Evolutionary conservation across 306 rosid species (phyloP), one percentile per base, ranked within the genome.

Genomic region (Mimosa pudica): DNA sequence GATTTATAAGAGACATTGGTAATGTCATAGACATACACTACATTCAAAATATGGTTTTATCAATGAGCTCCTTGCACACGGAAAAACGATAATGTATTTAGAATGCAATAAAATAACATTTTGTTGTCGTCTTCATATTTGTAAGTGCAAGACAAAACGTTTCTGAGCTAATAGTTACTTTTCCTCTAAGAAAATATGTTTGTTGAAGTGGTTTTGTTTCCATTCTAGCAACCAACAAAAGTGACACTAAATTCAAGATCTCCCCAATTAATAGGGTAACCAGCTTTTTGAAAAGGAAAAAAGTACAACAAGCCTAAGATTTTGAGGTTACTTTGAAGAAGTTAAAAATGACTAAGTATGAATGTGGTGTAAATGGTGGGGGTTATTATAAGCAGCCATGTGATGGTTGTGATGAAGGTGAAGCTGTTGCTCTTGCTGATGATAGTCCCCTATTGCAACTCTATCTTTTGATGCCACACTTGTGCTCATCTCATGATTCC

Each of bases 401-500:
- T 77, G 93, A 72, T 81, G 82, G 82, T 64, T 85, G 84, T 71
- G 84, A 63, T 74, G 79, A 35, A 86, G 78, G 72, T 87, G 80
- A 74, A 85, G 79, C 30, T 55, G 61, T 52, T 51, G 57, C 8
- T 57, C 63, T 57, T 57, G 63, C 63, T 57, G 63, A 57, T 18
- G 81, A 77, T 86, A 80, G 46, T 91, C 93, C 38, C 76, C 83
- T 57, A 5, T 52, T 52, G 44, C 58, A 7, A 52, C 58, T 52
- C 20, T 70, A 73, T 83, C 85, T 17, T 90, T 94, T 6, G 87
- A 30, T 3, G 81, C 64, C 24, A 77, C 13, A 38, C 10, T 36
- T 51, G 84, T 85, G 10, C 77, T 79, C 80, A 84, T 86, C 81
- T 92, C 91, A 13, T 81, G 52, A 66, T 10, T 82, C 85, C 85